Evolutionary conservation across 208 protist genomes (phyloP), one percentile per base, ranked within the genome.

Genomic region (Trypanosoma melophagium): DNA sequence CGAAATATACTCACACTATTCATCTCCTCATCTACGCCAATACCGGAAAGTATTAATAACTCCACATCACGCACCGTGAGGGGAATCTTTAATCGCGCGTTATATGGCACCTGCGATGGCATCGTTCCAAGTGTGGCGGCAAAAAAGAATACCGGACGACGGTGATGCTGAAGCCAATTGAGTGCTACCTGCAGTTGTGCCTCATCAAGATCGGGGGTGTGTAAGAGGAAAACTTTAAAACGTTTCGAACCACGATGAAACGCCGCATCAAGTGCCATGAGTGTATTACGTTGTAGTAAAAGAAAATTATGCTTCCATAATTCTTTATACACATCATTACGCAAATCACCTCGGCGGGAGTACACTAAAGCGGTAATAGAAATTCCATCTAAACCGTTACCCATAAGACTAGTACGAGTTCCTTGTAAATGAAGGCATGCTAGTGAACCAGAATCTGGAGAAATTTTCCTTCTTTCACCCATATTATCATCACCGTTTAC

Each of bases 121-220:
- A 80, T 88, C 5, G 31, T 44, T 13, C 60, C 35, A 12, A 51
- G 22, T 25, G 73, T 41, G 22, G 67, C 38, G 0, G 77, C 50
- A 54, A 90, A 83, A 64, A 93, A 93, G 56, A 87, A 90, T 5
- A 93, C 79, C 7, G 82, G 71, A 7, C 82, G 82, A 2, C 58
- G 40, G 28, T 79, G 74, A 22, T 62, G 9, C 35, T 65, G 47
- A 28, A 85, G 44, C 84, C 87, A 93, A 19, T 55, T 53, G n/a
- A 85, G 73, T 45, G 73, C 80, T 5, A 65, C 69, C 31, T 74
- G 19, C 25, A 87, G 42, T 12, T 80, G 67, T n/a, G 70, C 63
- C 21, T 14, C 40, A 16, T 65, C 54, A 2, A 88, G 53, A 38
- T 93, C 87, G 8, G 71, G 69, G 0, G 78, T 82, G 60, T 87